Percentiles rank a stretch among this genome's conserved stretches.
Evolutionary conservation across 2,329 filamentous ascomycete genomes (phyloP).

Genomic region (Xylariaceae sp.): DNA sequence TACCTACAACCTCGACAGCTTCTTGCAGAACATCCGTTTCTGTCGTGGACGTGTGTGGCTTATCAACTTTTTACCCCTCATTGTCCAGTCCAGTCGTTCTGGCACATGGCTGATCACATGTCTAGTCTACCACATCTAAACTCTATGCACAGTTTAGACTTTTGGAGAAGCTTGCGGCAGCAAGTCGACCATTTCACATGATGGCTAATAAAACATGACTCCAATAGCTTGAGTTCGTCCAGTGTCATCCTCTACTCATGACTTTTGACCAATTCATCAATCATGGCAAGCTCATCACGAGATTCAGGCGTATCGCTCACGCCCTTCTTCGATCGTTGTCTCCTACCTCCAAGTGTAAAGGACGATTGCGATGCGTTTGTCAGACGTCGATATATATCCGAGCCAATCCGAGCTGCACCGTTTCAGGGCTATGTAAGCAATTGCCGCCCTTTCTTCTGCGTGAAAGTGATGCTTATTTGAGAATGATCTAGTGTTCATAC

Average conservation of each 20-base stretch:
- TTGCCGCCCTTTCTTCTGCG: no score
- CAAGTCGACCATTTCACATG: no score
- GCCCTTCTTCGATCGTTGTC: conserved; percentile 29
- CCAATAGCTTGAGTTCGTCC: no score
- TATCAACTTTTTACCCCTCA: background rate
- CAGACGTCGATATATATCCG: conserved; percentile 27
- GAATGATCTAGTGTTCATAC: conserved; percentile 39
- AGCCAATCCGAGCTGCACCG: conserved; percentile 29
- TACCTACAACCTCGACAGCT: conserved; percentile 1
- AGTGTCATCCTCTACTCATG: no score
- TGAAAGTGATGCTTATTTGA: no score
- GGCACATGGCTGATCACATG: background rate
- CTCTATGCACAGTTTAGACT: no score
- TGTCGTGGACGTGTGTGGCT: conserved; percentile 3
- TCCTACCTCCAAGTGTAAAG: conserved; percentile 22
- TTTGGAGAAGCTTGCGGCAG: no score
- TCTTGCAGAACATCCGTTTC: no score
- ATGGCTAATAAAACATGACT: no score
- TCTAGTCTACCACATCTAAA: background rate
- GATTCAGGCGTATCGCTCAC: conserved; percentile 25
- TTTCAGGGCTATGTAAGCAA: conserved; percentile 40
- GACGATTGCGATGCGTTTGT: conserved; percentile 33
- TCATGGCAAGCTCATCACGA: conserved; percentile 20
- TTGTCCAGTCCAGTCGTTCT: background rate
- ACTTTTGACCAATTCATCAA: no score